These are phyloP conservation scores for Moniliella sp. DNA, from an alignment of 1,284 basidiomycete species.

Conservation along the genomic window DNA sequence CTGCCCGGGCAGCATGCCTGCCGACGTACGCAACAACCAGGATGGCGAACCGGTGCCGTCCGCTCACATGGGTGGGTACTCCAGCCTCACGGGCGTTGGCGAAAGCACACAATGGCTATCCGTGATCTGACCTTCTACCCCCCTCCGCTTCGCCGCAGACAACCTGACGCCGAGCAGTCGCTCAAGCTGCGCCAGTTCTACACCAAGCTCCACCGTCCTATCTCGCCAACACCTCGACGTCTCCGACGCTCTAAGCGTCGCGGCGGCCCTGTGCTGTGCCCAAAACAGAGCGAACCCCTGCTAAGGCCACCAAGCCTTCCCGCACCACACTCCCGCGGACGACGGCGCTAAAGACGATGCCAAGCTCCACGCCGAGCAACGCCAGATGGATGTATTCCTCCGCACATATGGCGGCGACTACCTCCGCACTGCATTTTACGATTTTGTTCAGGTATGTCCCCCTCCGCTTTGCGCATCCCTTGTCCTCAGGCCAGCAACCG, in stretches of 20 bases:
- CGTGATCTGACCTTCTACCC: no score
- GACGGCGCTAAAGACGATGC: slow-evolving; percentile 30
- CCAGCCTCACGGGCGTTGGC: no score
- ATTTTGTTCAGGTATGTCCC: slow-evolving; percentile 10
- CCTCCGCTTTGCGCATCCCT: background rate
- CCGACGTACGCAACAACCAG: no score
- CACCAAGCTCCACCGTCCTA: slow-evolving; percentile 17
- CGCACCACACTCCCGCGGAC: slow-evolving; percentile 24
- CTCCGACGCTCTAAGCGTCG: slow-evolving; percentile 15
- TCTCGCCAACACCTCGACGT: slow-evolving; percentile 20
- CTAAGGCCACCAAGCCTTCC: slow-evolving; percentile 10
- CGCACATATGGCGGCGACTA: slow-evolving; percentile 30
- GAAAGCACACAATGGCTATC: no score
- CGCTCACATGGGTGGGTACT: no score
- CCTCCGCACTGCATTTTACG: slow-evolving; percentile 17
- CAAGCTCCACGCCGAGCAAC: slow-evolving; percentile 18
- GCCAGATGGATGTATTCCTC: slow-evolving; percentile 23
- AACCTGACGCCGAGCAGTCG: slow-evolving; percentile 22
- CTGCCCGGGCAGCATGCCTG: no score
- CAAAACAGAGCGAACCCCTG: slow-evolving; percentile 4
- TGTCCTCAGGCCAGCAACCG: background rate
- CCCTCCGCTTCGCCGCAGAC: no score
- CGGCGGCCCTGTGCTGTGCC: slow-evolving; percentile 5
- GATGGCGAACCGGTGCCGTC: no score
- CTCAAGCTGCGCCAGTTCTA: slow-evolving; percentile 19